Evolutionary conservation across 2,329 filamentous ascomycete species (phyloP).

Genomic region (Fusarium heterosporum): DNA sequence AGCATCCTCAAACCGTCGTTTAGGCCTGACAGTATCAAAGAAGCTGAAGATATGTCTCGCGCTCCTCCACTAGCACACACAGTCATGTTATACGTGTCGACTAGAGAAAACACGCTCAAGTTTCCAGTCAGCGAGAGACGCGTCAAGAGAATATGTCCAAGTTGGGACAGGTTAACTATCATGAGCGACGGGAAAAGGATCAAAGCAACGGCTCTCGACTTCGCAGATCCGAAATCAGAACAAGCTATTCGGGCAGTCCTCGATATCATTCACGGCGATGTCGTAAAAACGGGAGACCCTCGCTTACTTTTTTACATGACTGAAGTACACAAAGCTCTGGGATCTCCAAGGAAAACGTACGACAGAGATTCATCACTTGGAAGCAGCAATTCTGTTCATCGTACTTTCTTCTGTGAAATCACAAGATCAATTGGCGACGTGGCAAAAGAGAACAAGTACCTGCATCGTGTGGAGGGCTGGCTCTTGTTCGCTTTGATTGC

Average conservation of each 20-base stretch:
- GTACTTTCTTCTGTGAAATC: conserved; percentile 16
- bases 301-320: conserved; percentile 29
- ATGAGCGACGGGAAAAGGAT: not conserved
- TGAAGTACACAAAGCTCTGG: conserved; percentile 23
- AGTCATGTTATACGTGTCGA: not conserved
- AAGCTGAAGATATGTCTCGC: no score
- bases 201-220: not conserved
- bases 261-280: conserved; percentile 13
- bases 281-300: conserved; percentile 2
- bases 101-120: not conserved
- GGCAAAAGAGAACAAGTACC: not conserved
- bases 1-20: no score
- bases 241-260: conserved; percentile 15
- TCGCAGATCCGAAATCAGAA: not conserved
- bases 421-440: not conserved
- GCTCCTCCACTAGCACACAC: not conserved
- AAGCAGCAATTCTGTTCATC: accelerated
- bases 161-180: not conserved
- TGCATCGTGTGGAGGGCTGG: conserved; percentile 28
- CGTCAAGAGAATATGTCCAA: conserved; percentile 9
- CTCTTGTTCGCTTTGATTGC: conserved; percentile 31
- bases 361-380: not conserved
- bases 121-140: conserved; percentile 4
- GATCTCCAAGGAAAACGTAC: not conserved
- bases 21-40: not conserved